Conservation (phyloP, 192 early-diverging fungal genomes). For the Coemansia sp. region DNA sequence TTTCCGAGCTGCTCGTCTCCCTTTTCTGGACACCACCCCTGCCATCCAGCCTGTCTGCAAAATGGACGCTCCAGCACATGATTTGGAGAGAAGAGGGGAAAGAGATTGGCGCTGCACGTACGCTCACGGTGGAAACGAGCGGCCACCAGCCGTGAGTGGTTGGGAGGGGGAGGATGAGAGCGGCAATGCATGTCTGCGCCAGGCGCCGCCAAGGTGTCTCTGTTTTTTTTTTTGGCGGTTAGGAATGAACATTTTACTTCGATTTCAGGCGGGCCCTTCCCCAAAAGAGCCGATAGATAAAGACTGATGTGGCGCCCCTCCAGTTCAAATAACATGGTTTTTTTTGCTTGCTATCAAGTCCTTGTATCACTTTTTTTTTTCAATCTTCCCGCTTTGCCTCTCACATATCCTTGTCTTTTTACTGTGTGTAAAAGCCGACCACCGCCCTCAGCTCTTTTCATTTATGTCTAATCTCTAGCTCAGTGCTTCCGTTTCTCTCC, state of each 20-base stretch:
- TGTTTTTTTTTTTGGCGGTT: neutral
- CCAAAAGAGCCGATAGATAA: constrained; percentile 3
- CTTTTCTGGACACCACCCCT: neutral
- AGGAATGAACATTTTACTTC: neutral
- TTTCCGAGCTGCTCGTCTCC: neutral
- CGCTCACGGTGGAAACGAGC: neutral
- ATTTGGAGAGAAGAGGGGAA: neutral
- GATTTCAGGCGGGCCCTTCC: neutral
- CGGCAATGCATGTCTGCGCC: constrained; percentile 1
- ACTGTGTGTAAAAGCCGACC: constrained; percentile 7
- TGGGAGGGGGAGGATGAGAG: neutral
- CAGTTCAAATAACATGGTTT: neutral
- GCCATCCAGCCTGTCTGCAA: neutral
- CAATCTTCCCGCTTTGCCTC: neutral
- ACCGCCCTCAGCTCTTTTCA: neutral
- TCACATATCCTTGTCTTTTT: neutral
- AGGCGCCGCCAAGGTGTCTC: neutral
- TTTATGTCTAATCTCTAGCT: neutral
- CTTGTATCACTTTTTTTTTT: neutral
- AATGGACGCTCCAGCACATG: constrained; percentile 4
- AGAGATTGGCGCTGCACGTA: constrained; percentile 7
- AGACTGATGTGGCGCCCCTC: constrained; percentile 3
- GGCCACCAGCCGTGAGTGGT: neutral
- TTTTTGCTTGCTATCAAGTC: neutral
- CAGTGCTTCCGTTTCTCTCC: neutral